Conservation (phyloP, 1,139 yeast genomes). For the Lodderomyces orthopsilosis region DNA sequence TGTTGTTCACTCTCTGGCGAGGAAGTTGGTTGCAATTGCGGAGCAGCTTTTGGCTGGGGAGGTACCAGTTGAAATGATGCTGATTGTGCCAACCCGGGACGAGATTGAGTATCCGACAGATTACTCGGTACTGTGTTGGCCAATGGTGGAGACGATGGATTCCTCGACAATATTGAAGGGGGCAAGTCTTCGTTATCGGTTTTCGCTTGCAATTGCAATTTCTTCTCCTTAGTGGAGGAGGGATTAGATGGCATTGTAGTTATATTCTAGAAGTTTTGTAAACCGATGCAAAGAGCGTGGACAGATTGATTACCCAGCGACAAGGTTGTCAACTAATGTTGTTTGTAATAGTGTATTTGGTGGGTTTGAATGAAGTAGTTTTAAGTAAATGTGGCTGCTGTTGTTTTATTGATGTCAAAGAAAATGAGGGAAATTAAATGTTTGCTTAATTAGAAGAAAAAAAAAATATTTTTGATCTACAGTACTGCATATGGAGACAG, state of each 20-base stretch:
- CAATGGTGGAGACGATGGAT: conserved; percentile 59
- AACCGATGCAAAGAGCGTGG: background rate
- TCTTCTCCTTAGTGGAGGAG: conserved; percentile 9
- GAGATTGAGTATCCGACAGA: conserved; percentile 1
- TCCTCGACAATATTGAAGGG: conserved; percentile 51
- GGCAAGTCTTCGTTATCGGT: conserved; percentile 27
- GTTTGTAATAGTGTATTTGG: background rate
- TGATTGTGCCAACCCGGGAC: conserved; percentile 2
- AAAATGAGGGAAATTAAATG: too few species aligned
- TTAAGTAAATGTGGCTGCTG: too few species aligned
- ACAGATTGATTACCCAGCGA: background rate
- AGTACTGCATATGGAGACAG: too few species aligned
- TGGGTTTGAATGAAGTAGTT: too few species aligned
- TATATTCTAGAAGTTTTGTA: background rate
- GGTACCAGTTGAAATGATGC: conserved; percentile 6
- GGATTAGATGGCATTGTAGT: conserved; percentile 11
- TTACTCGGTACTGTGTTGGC: background rate
- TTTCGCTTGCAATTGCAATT: conserved; percentile 11
- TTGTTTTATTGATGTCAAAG: too few species aligned
- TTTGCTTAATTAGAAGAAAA: too few species aligned
- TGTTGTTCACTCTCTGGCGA: conserved; percentile 6
- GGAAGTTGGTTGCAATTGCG: conserved; percentile 7
- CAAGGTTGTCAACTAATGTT: background rate
- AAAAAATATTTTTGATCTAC: too few species aligned
- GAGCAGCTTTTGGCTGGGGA: conserved; percentile 4